Percentiles rank a stretch among this genome's conserved stretches.
These are phyloP conservation scores for Mallotus repandus DNA, from an alignment of 441 rosid genomes.

Conservation along the genomic window DNA sequence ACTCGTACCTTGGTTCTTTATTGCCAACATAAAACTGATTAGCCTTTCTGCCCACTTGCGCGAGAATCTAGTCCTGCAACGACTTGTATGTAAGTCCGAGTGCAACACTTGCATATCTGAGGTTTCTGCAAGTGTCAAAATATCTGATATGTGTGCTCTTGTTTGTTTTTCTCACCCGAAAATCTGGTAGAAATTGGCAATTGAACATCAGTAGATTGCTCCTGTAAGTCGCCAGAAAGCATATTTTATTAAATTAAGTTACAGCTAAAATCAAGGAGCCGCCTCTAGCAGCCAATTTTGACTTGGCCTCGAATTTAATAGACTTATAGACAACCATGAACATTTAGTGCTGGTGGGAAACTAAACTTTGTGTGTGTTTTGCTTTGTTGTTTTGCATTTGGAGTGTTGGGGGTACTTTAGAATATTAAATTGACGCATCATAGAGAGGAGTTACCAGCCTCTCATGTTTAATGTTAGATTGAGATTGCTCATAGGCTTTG, in stretches of 20 bases:
- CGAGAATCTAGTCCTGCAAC: neutral
- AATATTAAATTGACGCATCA: too few relatives aligned
- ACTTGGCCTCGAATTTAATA: neutral
- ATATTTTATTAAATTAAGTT: neutral
- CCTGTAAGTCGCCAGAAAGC: neutral
- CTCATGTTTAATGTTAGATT: too few relatives aligned
- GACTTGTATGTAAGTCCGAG: neutral
- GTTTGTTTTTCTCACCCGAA: neutral
- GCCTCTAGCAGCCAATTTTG: conserved; percentile 1
- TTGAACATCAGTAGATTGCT: neutral
- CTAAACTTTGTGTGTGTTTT: neutral
- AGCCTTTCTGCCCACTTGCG: too few relatives aligned
- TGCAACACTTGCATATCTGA: neutral
- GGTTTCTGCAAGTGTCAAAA: neutral
- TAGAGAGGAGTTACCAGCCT: too few relatives aligned
- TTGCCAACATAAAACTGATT: neutral
- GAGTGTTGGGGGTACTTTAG: too few relatives aligned
- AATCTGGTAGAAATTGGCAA: neutral
- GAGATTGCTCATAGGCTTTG: too few relatives aligned
- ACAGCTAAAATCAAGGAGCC: conserved; percentile 4
- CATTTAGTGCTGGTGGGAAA: neutral
- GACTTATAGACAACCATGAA: too few relatives aligned
- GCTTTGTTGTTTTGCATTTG: neutral
- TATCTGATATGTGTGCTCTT: neutral
- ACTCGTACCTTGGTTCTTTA: neutral